Evolutionary conservation across 768 basidiomycete genomes (phyloP), one percentile per base, ranked within the genome.

Genomic region (Hygrocybe coccinea): DNA sequence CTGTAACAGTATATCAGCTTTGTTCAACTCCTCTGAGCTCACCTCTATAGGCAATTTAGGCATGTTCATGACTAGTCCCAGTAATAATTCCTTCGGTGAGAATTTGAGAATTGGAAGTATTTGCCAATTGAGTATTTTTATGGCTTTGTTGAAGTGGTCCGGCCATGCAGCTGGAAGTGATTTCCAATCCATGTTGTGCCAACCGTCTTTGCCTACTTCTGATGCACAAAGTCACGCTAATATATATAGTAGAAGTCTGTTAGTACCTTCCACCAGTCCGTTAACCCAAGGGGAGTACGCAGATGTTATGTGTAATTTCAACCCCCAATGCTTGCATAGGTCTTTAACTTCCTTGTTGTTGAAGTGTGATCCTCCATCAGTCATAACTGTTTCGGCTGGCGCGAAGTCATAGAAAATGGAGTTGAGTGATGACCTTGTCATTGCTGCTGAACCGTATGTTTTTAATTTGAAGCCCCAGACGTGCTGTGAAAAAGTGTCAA

Each of bases 241-340:
- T 0, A 60, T 12, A 7, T 62, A 49, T 0, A 76, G 58, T 0
- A 77, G 58, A 0, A 68, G 36, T 8, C 62, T 63, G 57, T 78
- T 77, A 0, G 66, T 59, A 2, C 67, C 66, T 37, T 75, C 69
- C 0, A 72, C 62, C 0, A 74, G 58, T 0, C 74, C 69, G 50
- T 75, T 76, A 12, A 75, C 58, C 76, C 74, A 77, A 6, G 74
- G 75, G 9, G 73, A 63, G 49, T 77, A 77, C 1, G 70, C 69
- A 10, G 72, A 17, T 46, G 44, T 46, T n/a, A 22, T 46, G 44
- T 12, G 15, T 12, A 19, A 5, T 19, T 46, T 46, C 6, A 12
- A 12, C 17, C 44, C 44, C 44, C 21, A 19, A 12, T 21, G 17
- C 2, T 57, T 54, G 52, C 73, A 79, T 48, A 61, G 59, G 1